phyloP scores from a whole-genome alignment of 2,329 filamentous ascomycete genomes.

The Tricladium varicosporioides region DNA sequence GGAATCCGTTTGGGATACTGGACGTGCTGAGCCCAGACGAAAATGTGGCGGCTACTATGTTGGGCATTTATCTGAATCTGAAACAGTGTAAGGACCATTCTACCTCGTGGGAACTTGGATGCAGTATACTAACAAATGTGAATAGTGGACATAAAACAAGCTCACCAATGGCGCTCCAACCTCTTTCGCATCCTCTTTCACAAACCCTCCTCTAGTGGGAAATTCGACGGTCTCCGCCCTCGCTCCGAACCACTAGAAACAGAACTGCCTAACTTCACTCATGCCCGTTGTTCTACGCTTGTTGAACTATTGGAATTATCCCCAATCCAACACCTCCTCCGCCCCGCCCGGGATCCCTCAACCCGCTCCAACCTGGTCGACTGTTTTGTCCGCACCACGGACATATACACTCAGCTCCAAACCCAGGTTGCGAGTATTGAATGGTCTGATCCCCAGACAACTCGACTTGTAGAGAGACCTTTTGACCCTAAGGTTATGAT shows the following conservation, averaged over 20 bases:
- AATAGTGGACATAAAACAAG: slow-evolving; percentile 5
- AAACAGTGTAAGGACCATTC: background rate
- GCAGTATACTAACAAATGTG: background rate
- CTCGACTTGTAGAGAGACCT: background rate
- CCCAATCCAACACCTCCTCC: background rate
- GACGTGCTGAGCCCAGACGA: background rate
- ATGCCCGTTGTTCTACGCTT: background rate
- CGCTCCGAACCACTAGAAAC: background rate
- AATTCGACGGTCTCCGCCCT: background rate
- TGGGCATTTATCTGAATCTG: background rate
- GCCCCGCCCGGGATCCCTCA: background rate
- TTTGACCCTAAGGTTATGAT: background rate
- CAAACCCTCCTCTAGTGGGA: background rate
- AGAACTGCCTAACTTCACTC: background rate
- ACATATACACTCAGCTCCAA: background rate
- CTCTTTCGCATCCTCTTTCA: background rate
- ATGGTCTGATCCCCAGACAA: background rate
- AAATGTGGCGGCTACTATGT: background rate
- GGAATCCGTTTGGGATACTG: background rate
- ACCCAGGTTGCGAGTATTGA: background rate
- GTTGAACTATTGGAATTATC: background rate
- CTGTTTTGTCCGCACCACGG: background rate
- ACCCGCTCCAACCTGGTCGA: background rate
- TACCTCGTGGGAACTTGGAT: background rate
- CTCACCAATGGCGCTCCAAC: slow-evolving; percentile 4